phyloP scores from a whole-genome alignment of 371 early-diverging fungal species.

The Actinomortierella ambigua region DNA sequence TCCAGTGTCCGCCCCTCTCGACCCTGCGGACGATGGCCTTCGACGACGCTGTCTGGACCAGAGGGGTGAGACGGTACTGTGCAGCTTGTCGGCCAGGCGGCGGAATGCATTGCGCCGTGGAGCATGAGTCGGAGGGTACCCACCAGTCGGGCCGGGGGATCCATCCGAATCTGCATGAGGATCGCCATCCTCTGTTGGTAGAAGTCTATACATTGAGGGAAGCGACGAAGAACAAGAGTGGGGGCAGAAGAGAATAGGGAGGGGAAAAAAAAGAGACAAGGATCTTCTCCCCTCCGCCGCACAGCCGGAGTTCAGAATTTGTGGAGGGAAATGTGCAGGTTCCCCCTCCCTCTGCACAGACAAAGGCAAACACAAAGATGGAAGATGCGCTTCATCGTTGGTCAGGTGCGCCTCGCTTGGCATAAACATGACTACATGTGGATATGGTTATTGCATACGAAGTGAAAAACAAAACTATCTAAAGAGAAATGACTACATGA shows the following conservation, averaged over 20 bases:
- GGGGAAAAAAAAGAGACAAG: not conserved
- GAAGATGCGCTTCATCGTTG: no score
- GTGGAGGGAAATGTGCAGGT: no score
- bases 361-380: not conserved
- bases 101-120: not conserved
- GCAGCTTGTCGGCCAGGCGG: not conserved
- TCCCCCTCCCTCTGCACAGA: no score
- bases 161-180: slow-evolving; percentile 10
- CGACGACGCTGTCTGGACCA: no score
- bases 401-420: no score
- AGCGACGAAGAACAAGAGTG: not conserved
- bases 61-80: no score
- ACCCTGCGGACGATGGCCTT: no score
- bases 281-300: no score
- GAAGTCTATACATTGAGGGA: slow-evolving; percentile 27
- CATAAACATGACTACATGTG: not conserved
- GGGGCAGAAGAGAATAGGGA: not conserved
- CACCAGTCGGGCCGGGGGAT: not conserved
- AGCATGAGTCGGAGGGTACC: not conserved
- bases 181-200: slow-evolving; percentile 33
- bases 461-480: not conserved
- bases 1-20: not conserved
- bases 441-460: no score
- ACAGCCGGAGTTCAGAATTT: no score
- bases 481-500: not conserved